Evolutionary conservation across 2,329 filamentous ascomycete genomes (phyloP).

Genomic region (Fusarium sarcochroum): DNA sequence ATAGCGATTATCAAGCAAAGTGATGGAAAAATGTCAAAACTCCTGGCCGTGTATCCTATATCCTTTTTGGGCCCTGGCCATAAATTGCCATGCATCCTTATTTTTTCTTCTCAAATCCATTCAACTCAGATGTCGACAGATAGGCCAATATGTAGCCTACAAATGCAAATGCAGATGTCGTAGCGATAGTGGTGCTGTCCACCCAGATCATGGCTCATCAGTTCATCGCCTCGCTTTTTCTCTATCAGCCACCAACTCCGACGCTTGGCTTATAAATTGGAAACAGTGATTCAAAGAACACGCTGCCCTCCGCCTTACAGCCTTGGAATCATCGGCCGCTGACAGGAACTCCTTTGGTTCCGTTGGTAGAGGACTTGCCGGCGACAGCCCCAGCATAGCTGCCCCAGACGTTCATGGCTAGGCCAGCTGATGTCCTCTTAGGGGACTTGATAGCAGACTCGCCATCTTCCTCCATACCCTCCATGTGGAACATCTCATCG

Average conservation of each 20-base stretch:
- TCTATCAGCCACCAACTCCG: conserved; percentile 40
- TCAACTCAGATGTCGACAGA: conserved; percentile 32
- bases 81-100: conserved; percentile 43
- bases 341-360: conserved; percentile 50
- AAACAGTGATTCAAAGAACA: conserved; percentile 30
- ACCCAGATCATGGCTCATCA: conserved; percentile 43
- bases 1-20: conserved; percentile 31
- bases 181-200: conserved; percentile 33
- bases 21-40: conserved; percentile 43
- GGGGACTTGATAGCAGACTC: conserved; percentile 64
- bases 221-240: conserved; percentile 34
- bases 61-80: conserved; percentile 48
- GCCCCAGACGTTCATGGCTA: conserved; percentile 56
- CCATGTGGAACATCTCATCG: conserved; percentile 73
- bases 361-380: conserved; percentile 48
- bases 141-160: conserved; percentile 22
- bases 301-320: conserved; percentile 16
- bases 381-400: conserved; percentile 58
- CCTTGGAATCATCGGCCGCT: conserved; percentile 50
- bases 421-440: conserved; percentile 64
- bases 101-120: conserved; percentile 42
- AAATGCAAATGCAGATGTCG: conserved; percentile 36
- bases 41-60: conserved; percentile 51
- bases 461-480: conserved; percentile 73
- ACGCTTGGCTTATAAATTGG: conserved; percentile 28